Evolutionary conservation across 2,329 filamentous ascomycete species (phyloP).

Genomic region (Colletotrichum sp.): DNA sequence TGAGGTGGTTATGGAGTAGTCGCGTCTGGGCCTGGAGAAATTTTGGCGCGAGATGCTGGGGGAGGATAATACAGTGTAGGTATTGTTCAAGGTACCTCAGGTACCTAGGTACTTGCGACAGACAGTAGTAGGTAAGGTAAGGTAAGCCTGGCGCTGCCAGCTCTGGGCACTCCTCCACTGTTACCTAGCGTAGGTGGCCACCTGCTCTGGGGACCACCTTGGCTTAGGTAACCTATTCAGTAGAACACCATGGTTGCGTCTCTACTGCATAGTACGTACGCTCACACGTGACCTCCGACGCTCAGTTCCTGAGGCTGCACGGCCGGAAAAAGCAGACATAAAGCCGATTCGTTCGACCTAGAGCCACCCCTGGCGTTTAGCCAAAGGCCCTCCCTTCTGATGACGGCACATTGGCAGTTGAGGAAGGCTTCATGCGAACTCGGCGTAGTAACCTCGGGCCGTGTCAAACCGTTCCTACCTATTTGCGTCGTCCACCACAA

Average conservation of each 20-base stretch:
- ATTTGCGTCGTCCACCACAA: not conserved
- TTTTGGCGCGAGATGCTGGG: constrained; percentile 39
- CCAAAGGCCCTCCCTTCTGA: not conserved
- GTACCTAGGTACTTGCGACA: not conserved
- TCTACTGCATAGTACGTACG: not conserved
- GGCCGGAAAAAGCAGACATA: not conserved
- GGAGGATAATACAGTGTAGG: not conserved
- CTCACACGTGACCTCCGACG: not conserved
- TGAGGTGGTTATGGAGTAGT: constrained; percentile 24
- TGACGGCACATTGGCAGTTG: constrained; percentile 12
- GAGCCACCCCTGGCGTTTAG: not conserved
- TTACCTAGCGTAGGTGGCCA: not conserved
- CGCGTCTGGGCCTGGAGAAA: constrained; percentile 37
- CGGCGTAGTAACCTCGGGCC: constrained; percentile 38
- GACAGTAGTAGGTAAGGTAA: not conserved
- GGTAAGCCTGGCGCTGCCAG: not conserved
- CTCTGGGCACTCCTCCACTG: not conserved
- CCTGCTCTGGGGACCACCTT: not conserved
- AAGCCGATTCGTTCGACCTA: not conserved
- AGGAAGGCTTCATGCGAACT: constrained; percentile 16
- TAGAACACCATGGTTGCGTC: not conserved
- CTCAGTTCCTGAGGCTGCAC: not conserved
- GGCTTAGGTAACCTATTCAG: not conserved
- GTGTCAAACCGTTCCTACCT: constrained; percentile 35
- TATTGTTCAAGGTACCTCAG: not conserved